Evolutionary conservation across 768 basidiomycete species (phyloP), one percentile per base, ranked within the genome.

Genomic region (Chalciporus sphaerocephalus): DNA sequence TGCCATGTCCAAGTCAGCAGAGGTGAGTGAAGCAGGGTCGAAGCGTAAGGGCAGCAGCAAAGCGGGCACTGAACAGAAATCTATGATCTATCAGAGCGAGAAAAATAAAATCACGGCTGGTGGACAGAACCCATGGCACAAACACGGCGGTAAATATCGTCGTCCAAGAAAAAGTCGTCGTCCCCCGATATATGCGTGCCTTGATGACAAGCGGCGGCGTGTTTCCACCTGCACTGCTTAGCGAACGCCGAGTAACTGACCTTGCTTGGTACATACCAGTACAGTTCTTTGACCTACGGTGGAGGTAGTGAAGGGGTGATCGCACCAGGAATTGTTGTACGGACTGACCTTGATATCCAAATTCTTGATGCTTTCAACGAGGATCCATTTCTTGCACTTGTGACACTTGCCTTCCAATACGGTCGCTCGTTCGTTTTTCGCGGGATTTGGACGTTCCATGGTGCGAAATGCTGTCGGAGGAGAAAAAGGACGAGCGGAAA

Each of bases 391-490:
- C 18, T 62, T 57, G 64, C 90, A 92, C 54, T 78, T 79, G 69
- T 92, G 88, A 54, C 90, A 92, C 54, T 76, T 80, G 3, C 87
- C 90, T 54, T 92, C 79, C 35, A 76, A 69, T 48, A 90, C 73
- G 21, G 67, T 54, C 0, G 64, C 48, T 46, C 81, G 79, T 58
- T 91, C 85, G 36, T 75, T 72, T 60, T 83, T 86, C 8, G 72
- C 74, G 1, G 77, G 59, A 27, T 73, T 66, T 2, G 59, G 64
- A 33, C 84, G 76, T 1, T 57, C 38, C 2, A 69, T 62, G 11
- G 66, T 61, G 27, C 83, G 81, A 58, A 86, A 85, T 1, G 74
- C 74, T 20, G 75, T 60, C 1, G 90, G 90, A 0, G 90, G 90
- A 6, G 85, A 87, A 63, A 90, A 89, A 1, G 90, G 89, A 2